Conservation (phyloP, 169 alveolate genomes). For the Amoebophrya sp. region DNA sequence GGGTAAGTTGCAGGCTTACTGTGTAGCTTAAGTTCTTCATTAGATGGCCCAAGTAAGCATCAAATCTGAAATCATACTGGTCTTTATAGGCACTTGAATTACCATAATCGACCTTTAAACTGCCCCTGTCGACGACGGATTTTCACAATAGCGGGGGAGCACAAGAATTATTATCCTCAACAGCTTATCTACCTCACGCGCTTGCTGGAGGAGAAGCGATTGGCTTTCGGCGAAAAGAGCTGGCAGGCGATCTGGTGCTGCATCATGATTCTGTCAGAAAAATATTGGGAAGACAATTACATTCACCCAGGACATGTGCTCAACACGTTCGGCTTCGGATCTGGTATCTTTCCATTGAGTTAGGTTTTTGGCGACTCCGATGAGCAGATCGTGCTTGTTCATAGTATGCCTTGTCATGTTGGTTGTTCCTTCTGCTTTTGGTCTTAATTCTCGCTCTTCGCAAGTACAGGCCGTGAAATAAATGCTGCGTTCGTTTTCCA, state of each 20-base stretch:
- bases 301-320: background rate
- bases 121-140: background rate
- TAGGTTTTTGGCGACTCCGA: no score
- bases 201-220: background rate
- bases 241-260: constrained; percentile 11
- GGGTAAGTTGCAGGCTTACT: background rate
- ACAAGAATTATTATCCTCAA: background rate
- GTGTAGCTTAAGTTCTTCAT: background rate
- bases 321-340: background rate
- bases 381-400: no score
- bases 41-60: no score
- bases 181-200: background rate
- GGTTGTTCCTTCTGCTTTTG: no score
- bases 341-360: no score
- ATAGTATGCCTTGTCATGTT: no score
- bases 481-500: no score
- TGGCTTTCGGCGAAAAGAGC: background rate
- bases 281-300: constrained; percentile 13
- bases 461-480: no score
- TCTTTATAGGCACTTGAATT: no score
- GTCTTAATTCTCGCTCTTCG: no score
- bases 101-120: background rate
- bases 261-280: background rate
- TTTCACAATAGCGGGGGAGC: background rate
- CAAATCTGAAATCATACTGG: no score